Percentiles rank a stretch among this genome's conserved stretches.
These are phyloP conservation scores for Scutellaria baicalensis DNA, from an alignment of 257 asterid species.

Conservation along the genomic window DNA sequence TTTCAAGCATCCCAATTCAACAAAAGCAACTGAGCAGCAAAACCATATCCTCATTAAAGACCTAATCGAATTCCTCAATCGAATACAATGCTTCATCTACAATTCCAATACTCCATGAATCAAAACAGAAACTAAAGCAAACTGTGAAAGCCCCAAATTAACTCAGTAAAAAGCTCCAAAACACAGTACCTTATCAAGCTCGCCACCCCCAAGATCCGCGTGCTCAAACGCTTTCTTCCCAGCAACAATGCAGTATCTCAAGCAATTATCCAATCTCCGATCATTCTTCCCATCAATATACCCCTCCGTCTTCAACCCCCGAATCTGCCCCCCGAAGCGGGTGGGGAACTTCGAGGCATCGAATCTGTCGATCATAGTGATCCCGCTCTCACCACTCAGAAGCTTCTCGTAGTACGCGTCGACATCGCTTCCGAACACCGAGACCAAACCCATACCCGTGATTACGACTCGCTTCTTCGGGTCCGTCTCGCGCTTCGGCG, in stretches of 20 bases:
- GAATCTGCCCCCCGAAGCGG: conserved; percentile 55
- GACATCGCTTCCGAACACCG: conserved; percentile 51
- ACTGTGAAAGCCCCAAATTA: neutral
- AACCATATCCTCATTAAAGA: neutral
- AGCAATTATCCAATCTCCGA: conserved; percentile 46
- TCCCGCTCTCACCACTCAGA: conserved; percentile 48
- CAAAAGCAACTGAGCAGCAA: neutral
- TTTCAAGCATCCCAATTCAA: neutral
- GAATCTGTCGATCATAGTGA: conserved; percentile 41
- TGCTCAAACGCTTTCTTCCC: conserved; percentile 46
- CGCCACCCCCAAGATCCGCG: conserved; percentile 49
- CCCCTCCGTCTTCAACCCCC: conserved; percentile 42
- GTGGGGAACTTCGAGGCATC: conserved; percentile 51
- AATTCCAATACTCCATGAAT: neutral
- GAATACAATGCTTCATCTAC: neutral
- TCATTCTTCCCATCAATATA: conserved; percentile 53
- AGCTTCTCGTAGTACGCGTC: conserved; percentile 47
- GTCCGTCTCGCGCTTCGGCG: conserved; percentile 55
- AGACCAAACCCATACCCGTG: conserved; percentile 53
- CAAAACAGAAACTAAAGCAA: neutral
- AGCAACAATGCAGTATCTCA: conserved; percentile 51
- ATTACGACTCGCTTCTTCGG: conserved; percentile 55
- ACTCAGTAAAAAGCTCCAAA: conserved; percentile 6
- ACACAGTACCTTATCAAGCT: conserved; percentile 27
- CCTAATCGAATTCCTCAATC: neutral